A percentile compares a stretch with the other conserved stretches of the same genome.
Conservation (phyloP, 2,329 filamentous ascomycete genomes). For the Cladosporium sp. region DNA sequence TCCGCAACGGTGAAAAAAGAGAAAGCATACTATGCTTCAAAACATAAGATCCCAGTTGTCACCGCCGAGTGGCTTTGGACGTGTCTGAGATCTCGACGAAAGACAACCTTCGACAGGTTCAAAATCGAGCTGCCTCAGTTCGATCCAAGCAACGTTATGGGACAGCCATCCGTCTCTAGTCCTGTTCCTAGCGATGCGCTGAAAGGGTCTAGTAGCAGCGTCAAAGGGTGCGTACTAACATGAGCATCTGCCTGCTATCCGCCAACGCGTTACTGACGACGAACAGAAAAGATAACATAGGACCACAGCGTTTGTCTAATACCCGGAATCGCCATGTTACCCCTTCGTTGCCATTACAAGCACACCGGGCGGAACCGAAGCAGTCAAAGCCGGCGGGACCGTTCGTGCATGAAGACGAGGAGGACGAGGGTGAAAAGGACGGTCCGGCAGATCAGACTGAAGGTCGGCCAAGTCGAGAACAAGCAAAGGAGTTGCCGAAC, state of each 20-base stretch:
- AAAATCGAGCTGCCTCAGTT: constrained; percentile 16
- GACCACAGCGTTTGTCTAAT: constrained; percentile 24
- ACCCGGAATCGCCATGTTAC: constrained; percentile 27
- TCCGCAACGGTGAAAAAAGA: constrained; percentile 52
- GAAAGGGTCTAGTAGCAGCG: not conserved
- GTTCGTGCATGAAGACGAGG: constrained; percentile 28
- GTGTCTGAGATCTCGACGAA: constrained; percentile 56
- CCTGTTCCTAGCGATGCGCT: constrained; percentile 13
- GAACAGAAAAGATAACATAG: constrained; percentile 3
- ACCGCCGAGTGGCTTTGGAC: constrained; percentile 78
- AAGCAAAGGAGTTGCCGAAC: not conserved
- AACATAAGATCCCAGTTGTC: constrained; percentile 77
- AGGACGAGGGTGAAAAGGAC: constrained; percentile 21
- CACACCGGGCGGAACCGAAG: constrained; percentile 5
- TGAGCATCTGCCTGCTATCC: too few species aligned
- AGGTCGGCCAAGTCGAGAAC: too few species aligned
- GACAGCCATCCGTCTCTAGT: constrained; percentile 15
- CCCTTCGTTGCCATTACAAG: constrained; percentile 26
- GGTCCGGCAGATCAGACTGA: not conserved
- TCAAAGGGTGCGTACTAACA: not conserved
- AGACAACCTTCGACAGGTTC: constrained; percentile 43
- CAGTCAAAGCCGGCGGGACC: constrained; percentile 14
- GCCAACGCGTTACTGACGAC: not conserved
- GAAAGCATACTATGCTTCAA: constrained; percentile 71
- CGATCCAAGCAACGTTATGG: constrained; percentile 17